These are phyloP conservation scores for Schizonepeta tenuifolia DNA, from an alignment of 257 asterid species.

Conservation along the genomic window DNA sequence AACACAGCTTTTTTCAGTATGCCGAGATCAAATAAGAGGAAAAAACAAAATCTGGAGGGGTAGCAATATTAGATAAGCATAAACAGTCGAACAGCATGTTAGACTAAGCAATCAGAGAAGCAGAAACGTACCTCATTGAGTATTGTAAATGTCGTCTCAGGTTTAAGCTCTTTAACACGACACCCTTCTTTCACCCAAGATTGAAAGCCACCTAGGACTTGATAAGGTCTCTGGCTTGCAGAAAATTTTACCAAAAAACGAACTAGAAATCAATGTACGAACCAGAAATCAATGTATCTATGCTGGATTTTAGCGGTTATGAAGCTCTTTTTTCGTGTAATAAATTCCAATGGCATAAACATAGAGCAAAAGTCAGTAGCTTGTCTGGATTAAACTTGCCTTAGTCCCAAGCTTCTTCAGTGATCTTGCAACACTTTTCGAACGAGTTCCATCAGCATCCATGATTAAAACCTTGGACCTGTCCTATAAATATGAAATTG, in stretches of 20 bases:
- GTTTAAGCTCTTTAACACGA: slow-evolving; percentile 73
- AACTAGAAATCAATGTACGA: background rate
- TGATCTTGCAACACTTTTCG: slow-evolving; percentile 87
- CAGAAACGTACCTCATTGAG: slow-evolving; percentile 64
- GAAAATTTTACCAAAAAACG: background rate
- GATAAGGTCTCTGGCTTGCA: slow-evolving; percentile 62
- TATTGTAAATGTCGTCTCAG: slow-evolving; percentile 81
- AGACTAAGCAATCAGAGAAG: background rate
- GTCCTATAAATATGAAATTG: slow-evolving; percentile 52
- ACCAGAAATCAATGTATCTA: background rate
- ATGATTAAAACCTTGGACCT: slow-evolving; percentile 82
- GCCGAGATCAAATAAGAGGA: background rate
- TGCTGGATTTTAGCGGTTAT: background rate
- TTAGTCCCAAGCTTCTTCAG: slow-evolving; percentile 77
- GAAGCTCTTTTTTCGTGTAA: slow-evolving; percentile 15
- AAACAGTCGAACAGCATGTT: background rate
- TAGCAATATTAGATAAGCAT: background rate
- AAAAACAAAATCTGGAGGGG: background rate
- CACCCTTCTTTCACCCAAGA: slow-evolving; percentile 82
- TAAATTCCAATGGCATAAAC: background rate
- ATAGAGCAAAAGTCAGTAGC: background rate
- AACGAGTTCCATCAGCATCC: slow-evolving; percentile 90
- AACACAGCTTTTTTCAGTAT: slow-evolving; percentile 29
- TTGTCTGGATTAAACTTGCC: slow-evolving; percentile 52
- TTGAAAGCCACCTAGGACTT: slow-evolving; percentile 84